phyloP scores from a whole-genome alignment of 202 grass and related monocot genomes.

The Hordeum pubiflorum region DNA sequence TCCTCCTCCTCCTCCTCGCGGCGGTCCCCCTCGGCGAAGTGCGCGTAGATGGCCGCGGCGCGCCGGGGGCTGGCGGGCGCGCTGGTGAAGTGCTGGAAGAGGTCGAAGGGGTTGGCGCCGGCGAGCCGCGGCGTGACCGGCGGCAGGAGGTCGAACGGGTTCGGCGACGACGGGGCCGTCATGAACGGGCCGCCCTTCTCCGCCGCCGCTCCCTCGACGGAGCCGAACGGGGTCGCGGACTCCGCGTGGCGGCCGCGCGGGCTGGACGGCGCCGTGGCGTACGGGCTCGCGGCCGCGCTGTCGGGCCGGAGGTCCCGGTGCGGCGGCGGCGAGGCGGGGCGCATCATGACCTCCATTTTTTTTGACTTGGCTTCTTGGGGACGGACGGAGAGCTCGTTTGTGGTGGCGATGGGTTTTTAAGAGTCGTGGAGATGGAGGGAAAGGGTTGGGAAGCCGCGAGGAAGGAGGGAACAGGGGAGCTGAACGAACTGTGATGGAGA shows the following conservation, averaged over 20 bases:
- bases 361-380: not conserved
- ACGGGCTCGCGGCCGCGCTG: constrained; percentile 29
- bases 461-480: constrained; percentile 26
- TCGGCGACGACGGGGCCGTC: constrained; percentile 50
- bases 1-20: not conserved
- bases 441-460: constrained; percentile 16
- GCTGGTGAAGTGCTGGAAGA: constrained; percentile 74
- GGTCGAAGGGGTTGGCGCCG: constrained; percentile 70
- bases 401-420: constrained; percentile 21
- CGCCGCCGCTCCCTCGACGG: not conserved
- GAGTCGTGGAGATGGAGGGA: constrained; percentile 14
- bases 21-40: constrained; percentile 11
- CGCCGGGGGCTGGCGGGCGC: constrained; percentile 70
- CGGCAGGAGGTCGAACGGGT: constrained; percentile 43
- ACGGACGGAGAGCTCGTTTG: not conserved
- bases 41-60: constrained; percentile 66
- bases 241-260: not conserved
- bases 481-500: not conserved
- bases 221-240: constrained; percentile 27
- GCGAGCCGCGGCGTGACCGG: constrained; percentile 33
- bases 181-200: constrained; percentile 6
- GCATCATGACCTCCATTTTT: constrained; percentile 31
- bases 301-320: constrained; percentile 18
- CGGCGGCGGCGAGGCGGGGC: constrained; percentile 18
- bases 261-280: constrained; percentile 38